phyloP scores from a whole-genome alignment of 768 basidiomycete genomes.

The Lyophyllum semitale region DNA sequence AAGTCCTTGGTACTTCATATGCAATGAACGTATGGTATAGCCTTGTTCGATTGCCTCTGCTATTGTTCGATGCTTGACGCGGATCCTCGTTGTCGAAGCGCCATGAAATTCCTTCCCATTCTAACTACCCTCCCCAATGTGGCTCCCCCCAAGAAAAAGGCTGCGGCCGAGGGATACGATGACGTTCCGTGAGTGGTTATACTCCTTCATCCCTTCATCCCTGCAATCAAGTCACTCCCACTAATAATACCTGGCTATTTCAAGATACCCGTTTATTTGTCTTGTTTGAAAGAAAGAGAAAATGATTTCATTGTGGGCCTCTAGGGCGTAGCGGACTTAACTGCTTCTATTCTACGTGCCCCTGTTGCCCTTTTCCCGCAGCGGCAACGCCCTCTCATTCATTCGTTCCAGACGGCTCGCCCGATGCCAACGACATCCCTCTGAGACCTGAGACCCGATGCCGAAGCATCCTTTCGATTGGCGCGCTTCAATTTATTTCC shows the following conservation, averaged over 20 bases:
- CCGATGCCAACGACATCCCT: too few species aligned
- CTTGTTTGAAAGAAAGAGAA: not conserved
- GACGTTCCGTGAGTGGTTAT: not conserved
- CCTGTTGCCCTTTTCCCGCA: too few species aligned
- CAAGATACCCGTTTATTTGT: not conserved
- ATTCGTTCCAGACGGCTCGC: too few species aligned
- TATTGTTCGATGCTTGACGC: not conserved
- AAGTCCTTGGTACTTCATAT: not conserved
- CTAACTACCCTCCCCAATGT: not conserved
- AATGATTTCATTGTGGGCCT: too few species aligned
- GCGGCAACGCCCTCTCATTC: too few species aligned
- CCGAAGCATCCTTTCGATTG: too few species aligned
- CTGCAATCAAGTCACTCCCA: not conserved
- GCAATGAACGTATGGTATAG: not conserved
- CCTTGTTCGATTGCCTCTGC: not conserved
- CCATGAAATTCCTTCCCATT: not conserved
- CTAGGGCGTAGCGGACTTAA: too few species aligned
- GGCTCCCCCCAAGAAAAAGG: not conserved
- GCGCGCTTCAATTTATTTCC: too few species aligned
- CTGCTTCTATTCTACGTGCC: too few species aligned
- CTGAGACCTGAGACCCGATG: too few species aligned
- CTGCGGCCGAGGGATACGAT: not conserved
- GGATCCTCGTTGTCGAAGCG: not conserved
- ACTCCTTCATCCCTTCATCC: too few species aligned
- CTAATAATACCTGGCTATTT: not conserved